phyloP scores from a whole-genome alignment of 164 flowering plant species.

The Sextonia rubra region DNA sequence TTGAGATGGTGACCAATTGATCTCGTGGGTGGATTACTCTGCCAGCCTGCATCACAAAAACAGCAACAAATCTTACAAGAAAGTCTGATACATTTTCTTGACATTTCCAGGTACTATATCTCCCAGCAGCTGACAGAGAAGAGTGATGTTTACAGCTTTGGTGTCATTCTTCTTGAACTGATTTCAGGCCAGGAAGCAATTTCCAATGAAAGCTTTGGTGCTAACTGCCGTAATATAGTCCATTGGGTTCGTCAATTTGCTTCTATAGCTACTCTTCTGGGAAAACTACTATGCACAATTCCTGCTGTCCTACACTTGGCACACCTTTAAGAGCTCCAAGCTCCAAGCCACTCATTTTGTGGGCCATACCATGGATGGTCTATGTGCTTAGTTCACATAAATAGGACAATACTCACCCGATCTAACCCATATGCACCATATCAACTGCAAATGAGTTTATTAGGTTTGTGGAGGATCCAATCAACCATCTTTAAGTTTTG shows the following conservation, averaged over 20 bases:
- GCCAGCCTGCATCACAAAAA: neutral
- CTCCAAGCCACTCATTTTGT: neutral
- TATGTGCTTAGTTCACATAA: neutral
- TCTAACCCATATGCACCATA: neutral
- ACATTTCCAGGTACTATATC: conserved; percentile 64
- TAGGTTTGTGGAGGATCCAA: neutral
- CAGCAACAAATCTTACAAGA: neutral
- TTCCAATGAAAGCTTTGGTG: conserved; percentile 88
- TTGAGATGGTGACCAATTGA: neutral
- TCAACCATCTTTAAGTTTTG: neutral
- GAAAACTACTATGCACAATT: too few relatives aligned
- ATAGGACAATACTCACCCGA: neutral
- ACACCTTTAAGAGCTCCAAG: neutral
- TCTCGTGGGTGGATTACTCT: neutral
- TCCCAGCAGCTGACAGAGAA: conserved; percentile 95
- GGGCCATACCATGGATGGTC: neutral
- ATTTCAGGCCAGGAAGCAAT: conserved; percentile 95
- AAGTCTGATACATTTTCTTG: neutral
- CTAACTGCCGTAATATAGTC: conserved; percentile 86
- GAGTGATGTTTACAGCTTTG: conserved; percentile 96
- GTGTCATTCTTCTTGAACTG: conserved; percentile 93
- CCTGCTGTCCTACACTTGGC: neutral
- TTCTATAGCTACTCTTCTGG: neutral
- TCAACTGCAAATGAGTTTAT: neutral
- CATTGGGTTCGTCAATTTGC: conserved; percentile 74